Percentiles rank a stretch among this genome's conserved stretches.
Evolutionary conservation across 2,329 filamentous ascomycete genomes (phyloP).

Genomic region (Ceratocystis diversiconidia): DNA sequence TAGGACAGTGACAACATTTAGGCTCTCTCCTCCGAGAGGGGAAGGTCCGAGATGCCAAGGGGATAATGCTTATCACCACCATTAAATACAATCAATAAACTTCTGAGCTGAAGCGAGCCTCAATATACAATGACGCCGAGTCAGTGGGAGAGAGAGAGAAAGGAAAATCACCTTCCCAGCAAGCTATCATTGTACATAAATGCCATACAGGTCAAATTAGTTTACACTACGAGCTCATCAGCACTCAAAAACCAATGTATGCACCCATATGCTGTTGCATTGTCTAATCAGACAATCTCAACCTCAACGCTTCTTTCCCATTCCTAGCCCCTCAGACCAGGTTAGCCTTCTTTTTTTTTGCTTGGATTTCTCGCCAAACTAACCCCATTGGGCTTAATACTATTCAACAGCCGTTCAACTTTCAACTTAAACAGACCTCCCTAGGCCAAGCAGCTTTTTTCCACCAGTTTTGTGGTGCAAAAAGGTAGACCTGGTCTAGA

Average conservation of each 20-base stretch:
- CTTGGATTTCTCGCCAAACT: constrained; percentile 7
- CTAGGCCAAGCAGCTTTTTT: neutral
- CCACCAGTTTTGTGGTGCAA: neutral
- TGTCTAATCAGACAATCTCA: constrained; percentile 9
- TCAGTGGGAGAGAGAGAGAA: neutral
- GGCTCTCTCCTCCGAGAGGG: neutral
- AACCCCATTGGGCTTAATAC: neutral
- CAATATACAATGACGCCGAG: neutral
- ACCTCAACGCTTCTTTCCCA: constrained; percentile 18
- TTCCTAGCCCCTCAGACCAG: constrained; percentile 8
- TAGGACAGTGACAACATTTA: neutral
- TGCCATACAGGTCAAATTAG: neutral
- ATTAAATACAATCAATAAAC: neutral
- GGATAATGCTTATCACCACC: neutral
- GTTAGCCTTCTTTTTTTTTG: neutral
- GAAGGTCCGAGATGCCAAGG: neutral
- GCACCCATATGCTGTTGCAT: neutral
- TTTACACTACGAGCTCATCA: neutral
- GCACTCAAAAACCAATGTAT: neutral
- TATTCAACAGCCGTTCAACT: constrained; percentile 13
- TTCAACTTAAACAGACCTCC: neutral
- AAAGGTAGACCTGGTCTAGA: constrained; percentile 12
- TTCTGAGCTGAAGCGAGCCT: neutral
- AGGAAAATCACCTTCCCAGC: too few relatives aligned
- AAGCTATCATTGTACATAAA: neutral